These are phyloP conservation scores for Fallopia convolvulus DNA, from an alignment of 148 eudicot genomes.

Conservation along the genomic window DNA sequence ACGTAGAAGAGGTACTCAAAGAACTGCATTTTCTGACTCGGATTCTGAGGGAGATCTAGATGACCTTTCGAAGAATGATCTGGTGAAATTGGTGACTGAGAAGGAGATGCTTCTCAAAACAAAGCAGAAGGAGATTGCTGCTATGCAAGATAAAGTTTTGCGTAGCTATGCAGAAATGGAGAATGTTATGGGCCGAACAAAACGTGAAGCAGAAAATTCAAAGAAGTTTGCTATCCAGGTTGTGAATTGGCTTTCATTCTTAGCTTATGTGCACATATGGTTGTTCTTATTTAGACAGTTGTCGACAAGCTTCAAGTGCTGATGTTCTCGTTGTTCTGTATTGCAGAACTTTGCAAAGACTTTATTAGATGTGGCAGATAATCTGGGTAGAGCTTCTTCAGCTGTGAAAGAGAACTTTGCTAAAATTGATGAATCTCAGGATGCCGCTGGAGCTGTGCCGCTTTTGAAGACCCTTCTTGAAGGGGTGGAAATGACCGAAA, in stretches of 20 bases:
- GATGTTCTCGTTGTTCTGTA: constrained; percentile 12
- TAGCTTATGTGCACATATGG: background rate
- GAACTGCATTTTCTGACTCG: constrained; percentile 39
- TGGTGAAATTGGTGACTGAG: constrained; percentile 62
- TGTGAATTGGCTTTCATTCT: background rate
- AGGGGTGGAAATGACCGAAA: constrained; percentile 97
- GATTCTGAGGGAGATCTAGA: constrained; percentile 48
- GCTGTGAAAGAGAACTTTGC: constrained; percentile 64
- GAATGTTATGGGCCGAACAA: constrained; percentile 71
- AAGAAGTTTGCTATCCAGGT: constrained; percentile 97
- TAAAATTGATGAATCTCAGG: constrained; percentile 63
- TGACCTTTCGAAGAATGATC: constrained; percentile 53
- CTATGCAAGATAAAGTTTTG: constrained; percentile 65
- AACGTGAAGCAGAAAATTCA: constrained; percentile 74
- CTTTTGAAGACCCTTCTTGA: constrained; percentile 80
- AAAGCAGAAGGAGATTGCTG: constrained; percentile 50
- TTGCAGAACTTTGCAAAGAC: constrained; percentile 85
- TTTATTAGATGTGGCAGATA: constrained; percentile 93
- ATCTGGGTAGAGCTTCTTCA: constrained; percentile 73
- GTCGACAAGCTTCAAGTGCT: background rate
- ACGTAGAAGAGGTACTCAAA: constrained; percentile 30
- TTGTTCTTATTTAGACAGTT: no score
- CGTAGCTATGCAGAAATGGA: constrained; percentile 78
- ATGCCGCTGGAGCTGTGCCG: constrained; percentile 66
- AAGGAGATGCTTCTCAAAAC: constrained; percentile 36